Base-by-base conservation (phyloP, 768 basidiomycete genomes). In the Cystofilobasidium capitatum region DNA sequence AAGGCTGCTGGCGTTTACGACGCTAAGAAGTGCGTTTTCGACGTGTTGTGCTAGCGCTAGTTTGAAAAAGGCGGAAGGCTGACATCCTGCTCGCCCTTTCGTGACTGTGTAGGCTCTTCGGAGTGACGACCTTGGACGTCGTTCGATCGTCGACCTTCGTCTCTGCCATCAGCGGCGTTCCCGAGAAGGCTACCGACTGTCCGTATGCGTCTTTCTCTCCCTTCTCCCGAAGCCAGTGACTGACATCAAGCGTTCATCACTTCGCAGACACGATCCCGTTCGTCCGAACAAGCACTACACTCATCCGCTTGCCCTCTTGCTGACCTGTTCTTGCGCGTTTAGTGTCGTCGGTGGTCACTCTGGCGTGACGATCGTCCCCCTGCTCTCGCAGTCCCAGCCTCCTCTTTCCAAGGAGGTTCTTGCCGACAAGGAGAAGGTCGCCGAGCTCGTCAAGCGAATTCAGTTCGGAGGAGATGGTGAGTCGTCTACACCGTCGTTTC, bases 111-210 rank as follows among this genome's bases (percentile, higher is more conserved):
- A 74, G 73, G 64, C 78, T 98, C 74, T 98, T 96, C 78, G 96
- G 94, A 83, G 88, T 99, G 70, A 97, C 94, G 76, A 91, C 93
- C 75, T 89, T 99, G 75, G 94, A 99, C 75, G 91, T 99, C 73
- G 93, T 98, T 78, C 91, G 94, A 73, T 85, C 94, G 40, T 85
- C 89, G 54, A 90, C 89, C 69, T 98, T 98, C 85, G 83, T 91
- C 65, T 83, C 85, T 26, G 83, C 83, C 63, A 78, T 94, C 74
- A 73, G 84, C 66, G 76, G 77, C 62, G 73, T 75, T 58, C 71
- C 76, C 33, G 62, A 57, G 14, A 72, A 75, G 31, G 84, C 84
- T 47, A 79, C 83, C 70, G 77, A 84, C 69, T 90, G 91, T 61
- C 71, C 78, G 37, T 64, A 8, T n/a, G 12, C 3, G n/a, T n/a